These are phyloP conservation scores for Phytophthora colocasiae DNA, from an alignment of 352 stramenopile species.

Conservation along the genomic window DNA sequence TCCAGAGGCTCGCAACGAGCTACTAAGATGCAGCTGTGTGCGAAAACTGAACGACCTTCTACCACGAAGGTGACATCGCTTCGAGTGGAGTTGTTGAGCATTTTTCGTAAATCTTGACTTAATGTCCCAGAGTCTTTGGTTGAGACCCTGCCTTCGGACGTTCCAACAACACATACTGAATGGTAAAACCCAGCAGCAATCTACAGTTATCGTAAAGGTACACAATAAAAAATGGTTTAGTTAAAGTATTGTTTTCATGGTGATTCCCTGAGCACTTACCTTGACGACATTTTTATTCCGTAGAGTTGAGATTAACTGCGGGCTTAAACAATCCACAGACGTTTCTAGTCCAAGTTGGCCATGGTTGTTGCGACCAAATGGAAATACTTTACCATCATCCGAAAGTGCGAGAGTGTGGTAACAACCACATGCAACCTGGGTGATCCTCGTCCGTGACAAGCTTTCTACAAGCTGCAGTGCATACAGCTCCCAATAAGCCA, in stretches of 20 bases:
- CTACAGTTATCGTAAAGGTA: constrained; percentile 31
- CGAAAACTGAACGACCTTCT: constrained; percentile 69
- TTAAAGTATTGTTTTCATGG: too few relatives aligned
- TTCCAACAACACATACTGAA: constrained; percentile 68
- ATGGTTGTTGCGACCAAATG: constrained; percentile 95
- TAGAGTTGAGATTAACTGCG: constrained; percentile 76
- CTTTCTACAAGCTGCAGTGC: constrained; percentile 53
- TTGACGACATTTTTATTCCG: constrained; percentile 67
- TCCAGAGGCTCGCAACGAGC: constrained; percentile 90
- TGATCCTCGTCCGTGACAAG: constrained; percentile 61
- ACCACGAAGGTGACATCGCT: constrained; percentile 90
- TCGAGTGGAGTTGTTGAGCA: constrained; percentile 86
- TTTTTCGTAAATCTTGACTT: constrained; percentile 71
- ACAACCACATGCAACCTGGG: constrained; percentile 84
- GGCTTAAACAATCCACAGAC: constrained; percentile 70
- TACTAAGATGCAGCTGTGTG: constrained; percentile 89
- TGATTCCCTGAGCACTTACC: constrained; percentile 29
- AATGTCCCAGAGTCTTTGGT: constrained; percentile 47
- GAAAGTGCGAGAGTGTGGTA: constrained; percentile 88
- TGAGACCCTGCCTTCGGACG: constrained; percentile 17
- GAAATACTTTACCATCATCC: constrained; percentile 89
- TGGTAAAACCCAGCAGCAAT: constrained; percentile 95
- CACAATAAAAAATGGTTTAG: neutral
- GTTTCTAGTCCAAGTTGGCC: constrained; percentile 90
- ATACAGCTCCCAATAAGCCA: neutral